Base-by-base conservation (phyloP, 2,329 filamentous ascomycete genomes). In the Fusarium fujikuroi region DNA sequence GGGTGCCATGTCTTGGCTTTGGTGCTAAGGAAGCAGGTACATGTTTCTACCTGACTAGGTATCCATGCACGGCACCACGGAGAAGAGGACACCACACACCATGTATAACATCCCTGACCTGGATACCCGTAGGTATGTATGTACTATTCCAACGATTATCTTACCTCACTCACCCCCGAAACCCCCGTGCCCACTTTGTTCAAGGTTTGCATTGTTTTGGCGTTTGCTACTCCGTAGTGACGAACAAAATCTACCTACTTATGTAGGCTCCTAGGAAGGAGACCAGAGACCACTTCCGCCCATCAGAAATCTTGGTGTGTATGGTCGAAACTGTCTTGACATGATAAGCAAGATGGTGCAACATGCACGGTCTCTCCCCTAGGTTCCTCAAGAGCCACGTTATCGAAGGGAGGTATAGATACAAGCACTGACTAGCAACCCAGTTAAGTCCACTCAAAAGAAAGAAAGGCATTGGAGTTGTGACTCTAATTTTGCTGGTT, bases 1-100 rank as follows among this genome's bases (percentile, higher is more conserved):
- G 73, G 76, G 74, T 77, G 62, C 69, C 68, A 72, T 69, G 44
- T 70, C 75, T 74, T 72, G 66, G 67, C 72, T 63, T 59, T 63
- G 67, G 70, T 76, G 74, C 72, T 68, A 74, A 49, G 44, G 32
- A 76, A 70, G 73, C 65, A 77, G 69, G 72, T 76, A 75, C 72
- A 58, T n/a, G 21, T 34, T 58, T 61, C 67, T 42, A 44, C 62
- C 32, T 44, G 32, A 50, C 63, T 23, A 58, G 30, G 59, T 50
- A 75, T 47, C 49, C 57, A 67, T 64, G 62, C 56, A 61, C 65
- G 49, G 34, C 40, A 43, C 37, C 43, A 59, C 59, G 32, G 50
- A 43, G 36, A 36, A 34, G n/a, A 34, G 28, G 37, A 57, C 49
- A 42, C n/a, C 49, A 42, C n/a, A 32, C 46, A 42, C 42, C 30